A percentile compares a stretch with the other conserved stretches of the same genome.
Evolutionary conservation across 1,139 yeast species (phyloP).

Genomic region (Diutina rugosa): DNA sequence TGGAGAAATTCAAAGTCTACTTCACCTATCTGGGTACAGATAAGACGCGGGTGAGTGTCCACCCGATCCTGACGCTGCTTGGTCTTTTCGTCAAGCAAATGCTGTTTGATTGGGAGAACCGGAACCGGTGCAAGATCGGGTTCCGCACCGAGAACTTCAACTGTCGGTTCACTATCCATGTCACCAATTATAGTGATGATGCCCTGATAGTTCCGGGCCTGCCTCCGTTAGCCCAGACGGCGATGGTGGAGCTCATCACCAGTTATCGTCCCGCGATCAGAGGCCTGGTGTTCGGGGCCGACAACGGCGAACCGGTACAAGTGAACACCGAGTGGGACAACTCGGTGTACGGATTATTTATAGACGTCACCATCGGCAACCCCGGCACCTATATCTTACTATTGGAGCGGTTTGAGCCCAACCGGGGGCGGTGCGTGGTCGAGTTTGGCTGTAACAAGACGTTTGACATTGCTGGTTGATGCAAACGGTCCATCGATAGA

Average conservation of each 20-base stretch:
- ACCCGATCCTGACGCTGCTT: constrained; percentile 8
- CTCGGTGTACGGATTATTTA: constrained; percentile 29
- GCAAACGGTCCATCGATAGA: background rate
- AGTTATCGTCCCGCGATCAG: constrained; percentile 28
- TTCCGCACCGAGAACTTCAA: constrained; percentile 12
- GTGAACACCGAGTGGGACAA: constrained; percentile 30
- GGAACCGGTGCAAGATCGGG: constrained; percentile 22
- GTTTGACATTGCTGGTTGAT: background rate
- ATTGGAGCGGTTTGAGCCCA: constrained; percentile 37
- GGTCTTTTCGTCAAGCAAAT: constrained; percentile 22
- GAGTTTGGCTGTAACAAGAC: constrained; percentile 19
- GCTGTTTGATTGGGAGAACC: constrained; percentile 22
- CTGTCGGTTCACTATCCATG: constrained; percentile 15
- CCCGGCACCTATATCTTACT: constrained; percentile 18
- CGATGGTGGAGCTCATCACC: constrained; percentile 9
- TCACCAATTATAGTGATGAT: constrained; percentile 10
- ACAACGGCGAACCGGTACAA: constrained; percentile 12
- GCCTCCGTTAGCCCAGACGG: background rate
- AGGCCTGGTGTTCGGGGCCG: constrained; percentile 29
- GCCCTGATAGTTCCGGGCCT: constrained; percentile 7
- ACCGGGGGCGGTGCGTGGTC: constrained; percentile 24
- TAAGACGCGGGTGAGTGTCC: background rate
- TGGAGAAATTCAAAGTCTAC: constrained; percentile 4
- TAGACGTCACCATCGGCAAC: constrained; percentile 18
- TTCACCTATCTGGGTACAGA: background rate